Percentiles rank a stretch among this genome's conserved stretches.
These are phyloP conservation scores for Magnolia sinica DNA, from an alignment of 164 flowering plant genomes.

Conservation along the genomic window DNA sequence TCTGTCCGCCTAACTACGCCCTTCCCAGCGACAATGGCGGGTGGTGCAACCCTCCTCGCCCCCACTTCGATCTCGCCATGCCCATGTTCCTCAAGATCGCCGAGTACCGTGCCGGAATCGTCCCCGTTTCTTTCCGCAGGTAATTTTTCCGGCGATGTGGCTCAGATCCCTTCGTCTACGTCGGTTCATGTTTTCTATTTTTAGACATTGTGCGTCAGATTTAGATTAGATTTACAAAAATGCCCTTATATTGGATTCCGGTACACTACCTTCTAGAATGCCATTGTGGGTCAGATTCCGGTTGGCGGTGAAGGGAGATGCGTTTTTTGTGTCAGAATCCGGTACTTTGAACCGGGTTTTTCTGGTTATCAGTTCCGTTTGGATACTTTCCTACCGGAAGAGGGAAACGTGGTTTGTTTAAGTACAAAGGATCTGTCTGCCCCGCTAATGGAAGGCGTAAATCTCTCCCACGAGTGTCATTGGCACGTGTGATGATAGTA, in stretches of 20 bases:
- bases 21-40: constrained; percentile 51
- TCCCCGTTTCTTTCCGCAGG: constrained; percentile 52
- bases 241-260: not conserved
- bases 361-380: no score
- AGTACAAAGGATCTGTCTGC: no score
- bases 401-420: no score
- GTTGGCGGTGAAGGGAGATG: no score
- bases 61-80: constrained; percentile 60
- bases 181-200: not conserved
- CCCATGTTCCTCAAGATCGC: constrained; percentile 58
- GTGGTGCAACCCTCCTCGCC: constrained; percentile 65
- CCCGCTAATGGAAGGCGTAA: no score
- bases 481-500: no score
- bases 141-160: constrained; percentile 8
- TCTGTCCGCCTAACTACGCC: constrained; percentile 58
- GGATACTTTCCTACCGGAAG: no score
- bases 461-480: no score
- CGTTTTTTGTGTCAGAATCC: no score
- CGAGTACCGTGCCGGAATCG: constrained; percentile 54
- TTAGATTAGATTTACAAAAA: not conserved
- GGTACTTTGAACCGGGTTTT: no score
- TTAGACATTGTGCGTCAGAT: not conserved
- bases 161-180: not conserved
- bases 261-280: no score
- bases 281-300: no score